A percentile compares a stretch with the other conserved stretches of the same genome.
phyloP scores from a whole-genome alignment of 2,329 filamentous ascomycete species.

The Arachnopeziza araneosa region DNA sequence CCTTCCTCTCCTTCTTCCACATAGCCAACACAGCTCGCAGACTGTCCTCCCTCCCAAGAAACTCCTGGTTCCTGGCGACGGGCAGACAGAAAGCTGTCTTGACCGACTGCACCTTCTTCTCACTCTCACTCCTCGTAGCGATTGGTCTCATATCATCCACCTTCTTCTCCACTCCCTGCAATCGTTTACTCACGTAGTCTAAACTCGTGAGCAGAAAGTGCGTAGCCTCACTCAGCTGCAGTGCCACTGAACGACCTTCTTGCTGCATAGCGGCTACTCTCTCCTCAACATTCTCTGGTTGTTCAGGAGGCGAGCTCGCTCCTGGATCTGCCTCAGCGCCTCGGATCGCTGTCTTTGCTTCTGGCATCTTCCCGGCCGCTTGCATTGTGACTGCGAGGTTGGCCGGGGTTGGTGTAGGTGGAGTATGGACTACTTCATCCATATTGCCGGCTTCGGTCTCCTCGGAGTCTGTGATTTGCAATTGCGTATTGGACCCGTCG shows the following conservation, averaged over 20 bases:
- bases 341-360: background rate
- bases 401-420: background rate
- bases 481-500: background rate
- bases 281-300: background rate
- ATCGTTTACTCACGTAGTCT: background rate
- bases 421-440: background rate
- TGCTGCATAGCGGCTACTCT: background rate
- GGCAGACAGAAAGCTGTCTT: conserved; percentile 17
- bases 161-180: background rate
- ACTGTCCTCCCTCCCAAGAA: conserved; percentile 17
- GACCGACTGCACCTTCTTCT: background rate
- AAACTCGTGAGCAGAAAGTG: background rate
- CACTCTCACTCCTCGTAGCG: background rate
- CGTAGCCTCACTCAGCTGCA: background rate
- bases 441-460: background rate
- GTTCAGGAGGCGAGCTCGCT: background rate
- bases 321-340: no score
- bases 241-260: background rate
- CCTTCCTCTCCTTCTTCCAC: conserved; percentile 20
- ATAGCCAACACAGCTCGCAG: conserved; percentile 20
- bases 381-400: background rate
- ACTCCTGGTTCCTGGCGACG: conserved; percentile 18
- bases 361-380: background rate
- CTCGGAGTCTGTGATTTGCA: background rate
- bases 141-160: background rate